phyloP scores from a whole-genome alignment of 768 basidiomycete species.

The Strobilomyces dryophilus region DNA sequence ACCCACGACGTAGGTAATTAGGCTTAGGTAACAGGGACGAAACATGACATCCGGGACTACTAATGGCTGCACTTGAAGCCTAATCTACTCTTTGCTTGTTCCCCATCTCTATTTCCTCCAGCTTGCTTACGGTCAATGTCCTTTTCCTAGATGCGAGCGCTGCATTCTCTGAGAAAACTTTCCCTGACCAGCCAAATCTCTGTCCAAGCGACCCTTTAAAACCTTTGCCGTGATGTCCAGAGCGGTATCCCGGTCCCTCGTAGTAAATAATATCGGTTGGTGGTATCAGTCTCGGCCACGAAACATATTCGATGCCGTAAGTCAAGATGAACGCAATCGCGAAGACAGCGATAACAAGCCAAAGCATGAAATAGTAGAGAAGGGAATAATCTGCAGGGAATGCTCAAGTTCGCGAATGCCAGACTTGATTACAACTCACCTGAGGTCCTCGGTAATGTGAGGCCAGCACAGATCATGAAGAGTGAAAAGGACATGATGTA shows the following conservation, averaged over 20 bases:
- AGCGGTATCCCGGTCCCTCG: slow-evolving; percentile 82
- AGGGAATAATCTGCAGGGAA: slow-evolving; percentile 69
- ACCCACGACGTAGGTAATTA: neutral
- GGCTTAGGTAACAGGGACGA: slow-evolving; percentile 7
- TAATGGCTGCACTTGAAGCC: slow-evolving; percentile 4
- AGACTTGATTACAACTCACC: slow-evolving; percentile 45
- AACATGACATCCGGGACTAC: neutral
- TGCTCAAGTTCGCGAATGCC: neutral
- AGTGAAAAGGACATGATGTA: slow-evolving; percentile 74
- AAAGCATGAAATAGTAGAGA: slow-evolving; percentile 78
- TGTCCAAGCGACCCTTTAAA: slow-evolving; percentile 38
- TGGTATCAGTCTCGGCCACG: slow-evolving; percentile 87
- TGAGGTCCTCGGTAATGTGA: slow-evolving; percentile 83
- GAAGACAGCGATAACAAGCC: slow-evolving; percentile 61
- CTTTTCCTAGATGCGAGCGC: slow-evolving; percentile 36
- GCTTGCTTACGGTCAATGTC: slow-evolving; percentile 31
- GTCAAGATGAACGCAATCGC: slow-evolving; percentile 69
- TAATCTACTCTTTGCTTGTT: slow-evolving; percentile 76
- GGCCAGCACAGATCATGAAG: slow-evolving; percentile 84
- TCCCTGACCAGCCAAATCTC: slow-evolving; percentile 33
- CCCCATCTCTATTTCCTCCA: slow-evolving; percentile 80
- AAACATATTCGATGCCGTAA: slow-evolving; percentile 93
- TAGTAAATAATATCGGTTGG: slow-evolving; percentile 80
- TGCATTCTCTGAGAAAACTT: slow-evolving; percentile 37
- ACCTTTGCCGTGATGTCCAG: slow-evolving; percentile 73